These are phyloP conservation scores for Teunomyces tritomae DNA, from an alignment of 805 yeast genomes.

Conservation along the genomic window DNA sequence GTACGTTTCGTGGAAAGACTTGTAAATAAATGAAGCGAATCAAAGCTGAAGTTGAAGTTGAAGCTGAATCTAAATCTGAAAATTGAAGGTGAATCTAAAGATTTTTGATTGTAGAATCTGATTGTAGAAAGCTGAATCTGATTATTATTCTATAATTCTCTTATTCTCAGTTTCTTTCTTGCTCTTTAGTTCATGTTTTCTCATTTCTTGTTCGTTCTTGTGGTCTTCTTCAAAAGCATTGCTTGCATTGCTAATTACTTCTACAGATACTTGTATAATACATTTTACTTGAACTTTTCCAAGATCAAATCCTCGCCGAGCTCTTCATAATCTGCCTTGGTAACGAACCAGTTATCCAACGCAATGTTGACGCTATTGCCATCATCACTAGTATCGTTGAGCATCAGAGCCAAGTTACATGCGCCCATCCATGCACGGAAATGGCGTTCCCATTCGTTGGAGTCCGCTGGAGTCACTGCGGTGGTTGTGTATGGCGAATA, in stretches of 20 bases:
- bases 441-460: constrained; percentile 50
- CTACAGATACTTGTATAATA: not conserved
- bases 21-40: not conserved
- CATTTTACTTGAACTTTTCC: constrained; percentile 33
- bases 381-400: constrained; percentile 42
- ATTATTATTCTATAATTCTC: too few relatives aligned
- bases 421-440: constrained; percentile 74
- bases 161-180: too few relatives aligned
- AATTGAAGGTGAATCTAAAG: too few relatives aligned
- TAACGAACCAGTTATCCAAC: constrained; percentile 51
- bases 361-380: constrained; percentile 33
- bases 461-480: constrained; percentile 24
- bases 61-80: too few relatives aligned
- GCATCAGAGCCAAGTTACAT: constrained; percentile 59
- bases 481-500: constrained; percentile 37
- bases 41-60: too few relatives aligned
- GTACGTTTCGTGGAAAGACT: constrained; percentile 39
- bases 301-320: constrained; percentile 47
- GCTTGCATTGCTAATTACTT: not conserved
- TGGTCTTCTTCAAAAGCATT: not conserved
- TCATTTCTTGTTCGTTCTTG: too few relatives aligned
- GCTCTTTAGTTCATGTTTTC: too few relatives aligned
- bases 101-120: too few relatives aligned
- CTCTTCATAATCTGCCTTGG: constrained; percentile 65
- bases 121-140: too few relatives aligned